phyloP scores from a whole-genome alignment of 352 stramenopile genomes.

The Pythium pyrilobum region DNA sequence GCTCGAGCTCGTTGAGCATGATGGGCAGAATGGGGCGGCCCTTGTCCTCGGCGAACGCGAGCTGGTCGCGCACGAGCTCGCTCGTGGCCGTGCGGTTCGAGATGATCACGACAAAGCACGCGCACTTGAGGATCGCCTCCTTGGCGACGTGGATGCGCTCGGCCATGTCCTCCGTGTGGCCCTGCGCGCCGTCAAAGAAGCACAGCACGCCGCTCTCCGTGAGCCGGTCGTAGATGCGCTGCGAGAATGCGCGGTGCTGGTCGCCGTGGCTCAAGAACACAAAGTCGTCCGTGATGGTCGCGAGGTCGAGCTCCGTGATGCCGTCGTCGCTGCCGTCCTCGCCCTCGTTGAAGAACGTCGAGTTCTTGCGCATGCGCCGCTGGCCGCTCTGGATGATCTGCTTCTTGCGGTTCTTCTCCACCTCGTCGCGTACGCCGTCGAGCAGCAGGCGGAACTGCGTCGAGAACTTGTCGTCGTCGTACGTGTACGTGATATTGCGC shows the following conservation, averaged over 20 bases:
- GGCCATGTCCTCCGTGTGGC: conserved; percentile 39
- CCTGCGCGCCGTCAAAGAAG: conserved; percentile 45
- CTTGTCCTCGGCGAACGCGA: conserved; percentile 80
- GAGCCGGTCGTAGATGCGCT: conserved; percentile 54
- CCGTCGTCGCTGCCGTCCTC: conserved; percentile 5
- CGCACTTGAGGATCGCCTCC: conserved; percentile 75
- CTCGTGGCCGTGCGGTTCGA: conserved; percentile 54
- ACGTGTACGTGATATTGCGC: conserved; percentile 58
- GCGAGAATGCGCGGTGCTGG: conserved; percentile 54
- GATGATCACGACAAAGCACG: conserved; percentile 66
- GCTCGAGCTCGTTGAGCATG: conserved; percentile 71
- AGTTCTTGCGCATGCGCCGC: conserved; percentile 2
- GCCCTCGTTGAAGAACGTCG: conserved; percentile 9
- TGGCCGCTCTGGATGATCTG: conserved; percentile 27
- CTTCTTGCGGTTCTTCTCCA: conserved; percentile 64
- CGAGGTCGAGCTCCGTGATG: conserved; percentile 22
- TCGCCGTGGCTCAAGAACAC: conserved; percentile 74
- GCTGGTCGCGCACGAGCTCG: conserved; percentile 77
- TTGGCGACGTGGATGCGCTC: conserved; percentile 64
- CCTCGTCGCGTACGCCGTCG: conserved; percentile 68
- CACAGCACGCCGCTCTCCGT: conserved; percentile 45
- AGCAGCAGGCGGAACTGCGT: conserved; percentile 60
- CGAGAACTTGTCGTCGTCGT: conserved; percentile 51
- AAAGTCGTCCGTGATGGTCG: conserved; percentile 38
- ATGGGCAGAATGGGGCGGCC: conserved; percentile 63